Evolutionary conservation across 768 basidiomycete species (phyloP), one percentile per base, ranked within the genome.

Genomic region (Pleurotus sapidus): DNA sequence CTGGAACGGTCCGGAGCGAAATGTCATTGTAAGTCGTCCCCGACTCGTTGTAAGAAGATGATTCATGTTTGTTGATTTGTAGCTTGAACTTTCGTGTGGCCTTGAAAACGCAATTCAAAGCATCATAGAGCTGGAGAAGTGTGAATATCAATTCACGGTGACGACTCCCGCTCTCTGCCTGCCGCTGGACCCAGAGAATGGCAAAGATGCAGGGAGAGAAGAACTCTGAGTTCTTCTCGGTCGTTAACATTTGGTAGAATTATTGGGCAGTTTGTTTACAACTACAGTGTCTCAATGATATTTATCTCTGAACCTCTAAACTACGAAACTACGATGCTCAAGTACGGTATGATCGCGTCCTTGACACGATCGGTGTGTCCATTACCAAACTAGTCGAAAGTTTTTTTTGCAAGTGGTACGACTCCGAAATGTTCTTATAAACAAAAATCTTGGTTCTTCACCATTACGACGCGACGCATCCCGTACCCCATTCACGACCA

Each of bases 1-100:
- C 76, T 97, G 95, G 96, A 97, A 97, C 65, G 96, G 97, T 1
- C 97, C 97, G 3, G 82, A 91, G 61, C 84, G 96, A 27, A 93
- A 83, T 59, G 89, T 93, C 30, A 79, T 84, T 67, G 93, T 92
- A 69, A 49, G 81, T 18, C 15, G 51, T 24, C 48, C 45, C 5
- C 18, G 20, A 39, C 27, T 23, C 17, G 46, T 45, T 39, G 12
- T 9, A n/a, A 7, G 27, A 60, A 66, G 6, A 60, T 57, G 47
- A 24, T 12, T 59, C 17, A 38, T 7, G 51, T 50, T 23, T 47
- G 39, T 49, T 30, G 27, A 20, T 12, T 46, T 57, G 3, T 59
- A 95, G 91, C 81, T 99, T 25, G 74, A 91, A 47, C 72, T 97
- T 54, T 76, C 84, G 2, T 99, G 97, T 63, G 97, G 94, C 4